Evolutionary conservation across 179 eudicot genomes (phyloP).

Genomic region (Patellifolia procumbens): DNA sequence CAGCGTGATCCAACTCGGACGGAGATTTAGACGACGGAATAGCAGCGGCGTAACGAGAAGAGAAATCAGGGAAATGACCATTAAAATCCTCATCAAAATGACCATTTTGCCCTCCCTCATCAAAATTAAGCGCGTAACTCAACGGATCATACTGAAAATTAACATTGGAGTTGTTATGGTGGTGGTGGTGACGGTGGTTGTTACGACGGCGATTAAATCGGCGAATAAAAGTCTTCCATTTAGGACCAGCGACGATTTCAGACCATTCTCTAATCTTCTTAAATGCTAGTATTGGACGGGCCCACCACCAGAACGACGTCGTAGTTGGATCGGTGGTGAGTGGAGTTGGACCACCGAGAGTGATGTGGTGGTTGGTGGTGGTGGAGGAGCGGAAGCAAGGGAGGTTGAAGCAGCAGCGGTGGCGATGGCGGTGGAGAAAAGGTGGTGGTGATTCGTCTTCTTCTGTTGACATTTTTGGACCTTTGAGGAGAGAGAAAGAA

Average conservation of each 20-base stretch:
- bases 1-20: conserved; percentile 7
- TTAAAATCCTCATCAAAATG: conserved; percentile 24
- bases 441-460: conserved; percentile 20
- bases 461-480: conserved; percentile 21
- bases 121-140: conserved; percentile 44
- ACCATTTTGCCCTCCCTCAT: conserved; percentile 38
- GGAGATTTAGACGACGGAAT: conserved; percentile 10
- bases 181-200: conserved; percentile 18
- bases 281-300: conserved; percentile 22
- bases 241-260: conserved; percentile 41
- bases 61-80: conserved; percentile 29
- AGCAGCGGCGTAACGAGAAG: conserved; percentile 24
- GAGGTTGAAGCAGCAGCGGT: conserved; percentile 36
- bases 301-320: conserved; percentile 38
- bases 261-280: conserved; percentile 39
- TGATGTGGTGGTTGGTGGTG: conserved; percentile 10
- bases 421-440: conserved; percentile 18
- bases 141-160: conserved; percentile 40
- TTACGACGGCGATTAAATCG: conserved; percentile 23
- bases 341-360: conserved; percentile 19
- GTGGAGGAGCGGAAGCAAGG: conserved; percentile 26
- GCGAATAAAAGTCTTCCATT: conserved; percentile 42
- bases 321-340: background rate
- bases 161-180: background rate
- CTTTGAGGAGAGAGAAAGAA: too few relatives aligned